A percentile compares a stretch with the other conserved stretches of the same genome.
These are phyloP conservation scores for Ophiostoma populinum DNA, from an alignment of 2,329 filamentous ascomycete species.

Conservation along the genomic window DNA sequence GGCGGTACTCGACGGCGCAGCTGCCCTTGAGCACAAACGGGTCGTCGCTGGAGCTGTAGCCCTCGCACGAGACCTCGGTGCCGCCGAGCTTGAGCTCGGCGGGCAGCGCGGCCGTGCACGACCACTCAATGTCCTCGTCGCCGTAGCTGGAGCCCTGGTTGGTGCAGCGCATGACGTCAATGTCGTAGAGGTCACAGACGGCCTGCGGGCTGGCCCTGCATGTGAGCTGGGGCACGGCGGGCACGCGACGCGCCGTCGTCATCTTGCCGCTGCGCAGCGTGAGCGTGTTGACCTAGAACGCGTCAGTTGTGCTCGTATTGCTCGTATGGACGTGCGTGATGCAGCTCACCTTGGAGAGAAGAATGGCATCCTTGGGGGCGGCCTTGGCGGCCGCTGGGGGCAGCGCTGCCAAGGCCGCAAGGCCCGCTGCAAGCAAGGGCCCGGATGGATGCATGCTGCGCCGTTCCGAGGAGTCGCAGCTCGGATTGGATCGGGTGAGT, in stretches of 20 bases:
- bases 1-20: slow-evolving; percentile 78
- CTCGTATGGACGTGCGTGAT: too few species aligned
- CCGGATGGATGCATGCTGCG: neutral
- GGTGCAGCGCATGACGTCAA: slow-evolving; percentile 76
- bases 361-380: slow-evolving; percentile 32
- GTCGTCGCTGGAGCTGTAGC: slow-evolving; percentile 61
- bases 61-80: slow-evolving; percentile 87
- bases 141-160: slow-evolving; percentile 73
- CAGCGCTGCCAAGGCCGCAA: slow-evolving; percentile 2
- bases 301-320: too few species aligned
- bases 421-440: neutral
- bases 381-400: neutral
- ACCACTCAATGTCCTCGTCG: slow-evolving; percentile 74
- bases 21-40: slow-evolving; percentile 78
- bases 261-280: slow-evolving; percentile 51
- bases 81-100: slow-evolving; percentile 52
- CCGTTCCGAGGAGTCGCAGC: too few species aligned
- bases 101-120: slow-evolving; percentile 50
- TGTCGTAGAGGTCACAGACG: slow-evolving; percentile 49
- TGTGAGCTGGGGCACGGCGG: slow-evolving; percentile 59
- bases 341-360: slow-evolving; percentile 44
- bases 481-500: too few species aligned
- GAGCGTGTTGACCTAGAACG: slow-evolving; percentile 56
- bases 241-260: slow-evolving; percentile 60
- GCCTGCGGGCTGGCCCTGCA: slow-evolving; percentile 50